Base-by-base conservation (phyloP, 179 eudicot genomes). In the Silene vulgaris region DNA sequence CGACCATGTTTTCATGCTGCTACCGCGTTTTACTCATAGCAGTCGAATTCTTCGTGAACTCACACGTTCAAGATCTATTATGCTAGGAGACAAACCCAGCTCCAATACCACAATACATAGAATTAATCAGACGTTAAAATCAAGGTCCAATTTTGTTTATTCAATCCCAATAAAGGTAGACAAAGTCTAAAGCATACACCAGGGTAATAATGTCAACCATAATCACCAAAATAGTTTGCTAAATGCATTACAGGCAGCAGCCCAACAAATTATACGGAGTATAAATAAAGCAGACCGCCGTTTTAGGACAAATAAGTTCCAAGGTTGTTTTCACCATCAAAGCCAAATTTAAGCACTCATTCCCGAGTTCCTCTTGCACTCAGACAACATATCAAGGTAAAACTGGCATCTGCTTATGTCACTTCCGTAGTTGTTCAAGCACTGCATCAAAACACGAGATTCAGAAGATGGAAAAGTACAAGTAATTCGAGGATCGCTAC, bases 401-500 rank as follows among this genome's bases (percentile, higher is more conserved):
- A 84, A 79, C 75, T 84, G 87, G 68, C 86, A 84, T 80, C 73
- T 81, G 84, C 84, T 84, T 52, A 84, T 84, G 45, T 84, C 86
- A 50, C 80, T 78, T 50, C 84, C 86, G 60, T n/a, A 81, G 82
- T 43, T 76, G 82, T 78, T 84, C 63, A 84, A 23, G 73, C 87
- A 84, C 86, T 84, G 84, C 75, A 80, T n/a, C 29, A 20, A n/a
- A 3, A 68, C 62, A 29, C 30, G 1, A 61, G 65, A 54, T 21
- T 50, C 3, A 50, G 62, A 71, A 4, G 1, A 19, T 6, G 9
- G 20, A 26, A 4, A 50, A 9, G 16, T 19, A 0, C 61, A 69
- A 4, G 8, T 23, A 17, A 14, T 68, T 26, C 5, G 28, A 68
- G 14, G 4, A 68, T 23, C 26, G 50, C 21, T 4, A n/a, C 3